Evolutionary conservation across 139 green algal species (phyloP).

Genomic region (Chlorella sp.): DNA sequence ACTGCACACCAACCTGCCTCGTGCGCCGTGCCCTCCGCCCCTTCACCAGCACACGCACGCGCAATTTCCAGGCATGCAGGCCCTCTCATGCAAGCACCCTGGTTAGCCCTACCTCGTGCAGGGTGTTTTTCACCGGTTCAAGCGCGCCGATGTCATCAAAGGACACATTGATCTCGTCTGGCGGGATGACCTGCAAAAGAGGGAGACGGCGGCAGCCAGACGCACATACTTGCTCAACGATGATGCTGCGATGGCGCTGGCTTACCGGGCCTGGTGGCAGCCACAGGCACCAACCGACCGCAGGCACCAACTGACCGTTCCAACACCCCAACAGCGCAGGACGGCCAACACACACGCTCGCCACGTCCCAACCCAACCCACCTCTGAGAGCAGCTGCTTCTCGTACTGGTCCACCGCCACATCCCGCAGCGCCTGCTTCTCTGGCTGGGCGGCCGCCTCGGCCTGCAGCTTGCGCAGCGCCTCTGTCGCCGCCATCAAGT

Average conservation of each 20-base stretch:
- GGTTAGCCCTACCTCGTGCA: conserved; percentile 51
- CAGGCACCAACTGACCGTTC: no score
- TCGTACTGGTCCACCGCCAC: conserved; percentile 67
- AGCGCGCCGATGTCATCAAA: conserved; percentile 74
- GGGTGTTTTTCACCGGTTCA: conserved; percentile 58
- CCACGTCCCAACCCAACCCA: neutral
- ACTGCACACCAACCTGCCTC: neutral
- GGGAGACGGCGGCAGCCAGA: neutral
- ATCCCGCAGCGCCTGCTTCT: conserved; percentile 42
- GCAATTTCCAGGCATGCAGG: no score
- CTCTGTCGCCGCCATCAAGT: conserved; percentile 31
- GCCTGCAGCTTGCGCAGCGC: conserved; percentile 23
- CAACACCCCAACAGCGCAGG: no score
- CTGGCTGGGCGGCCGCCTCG: conserved; percentile 24
- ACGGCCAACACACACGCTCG: neutral
- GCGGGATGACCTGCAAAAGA: conserved; percentile 54
- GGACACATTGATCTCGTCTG: conserved; percentile 56
- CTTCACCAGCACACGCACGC: neutral
- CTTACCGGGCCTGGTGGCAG: no score
- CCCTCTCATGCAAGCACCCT: no score
- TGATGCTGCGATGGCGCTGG: no score
- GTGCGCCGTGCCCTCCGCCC: neutral
- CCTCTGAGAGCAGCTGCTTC: conserved; percentile 64
- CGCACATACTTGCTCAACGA: neutral
- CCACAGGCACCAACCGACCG: no score